These are phyloP conservation scores for Populus tremula DNA, from an alignment of 345 rosid species.

Conservation along the genomic window DNA sequence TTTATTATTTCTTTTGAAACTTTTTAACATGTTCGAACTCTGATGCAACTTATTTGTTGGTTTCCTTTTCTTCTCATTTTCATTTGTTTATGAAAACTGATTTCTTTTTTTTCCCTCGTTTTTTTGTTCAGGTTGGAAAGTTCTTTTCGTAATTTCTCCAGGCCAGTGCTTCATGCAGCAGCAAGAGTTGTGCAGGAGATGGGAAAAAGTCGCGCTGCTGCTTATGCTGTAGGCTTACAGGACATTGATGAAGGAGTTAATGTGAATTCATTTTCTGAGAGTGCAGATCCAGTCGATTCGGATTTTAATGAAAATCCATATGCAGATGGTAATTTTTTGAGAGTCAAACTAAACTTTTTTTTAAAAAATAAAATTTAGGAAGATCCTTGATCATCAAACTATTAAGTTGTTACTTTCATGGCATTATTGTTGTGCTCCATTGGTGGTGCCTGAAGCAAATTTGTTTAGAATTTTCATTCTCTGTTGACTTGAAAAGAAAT, in stretches of 20 bases:
- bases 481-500: neutral
- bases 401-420: neutral
- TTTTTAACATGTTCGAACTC: neutral
- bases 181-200: conserved; percentile 98
- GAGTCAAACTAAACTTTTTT: neutral
- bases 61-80: neutral
- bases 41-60: neutral
- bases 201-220: conserved; percentile 98
- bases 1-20: neutral
- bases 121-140: conserved; percentile 77
- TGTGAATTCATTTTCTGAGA: conserved; percentile 57
- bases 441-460: neutral
- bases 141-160: conserved; percentile 97
- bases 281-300: conserved; percentile 57
- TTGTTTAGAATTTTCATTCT: neutral
- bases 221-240: conserved; percentile 84
- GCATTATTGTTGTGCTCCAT: neutral
- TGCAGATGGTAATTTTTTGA: conserved; percentile 59
- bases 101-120: neutral
- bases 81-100: neutral
- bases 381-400: neutral
- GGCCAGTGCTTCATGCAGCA: conserved; percentile 99
- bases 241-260: conserved; percentile 87
- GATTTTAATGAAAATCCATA: conserved; percentile 72
- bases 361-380: neutral